Evolutionary conservation across 2,329 filamentous ascomycete species (phyloP), one percentile per base, ranked within the genome.

Genomic region (Stenocarpella maydis): DNA sequence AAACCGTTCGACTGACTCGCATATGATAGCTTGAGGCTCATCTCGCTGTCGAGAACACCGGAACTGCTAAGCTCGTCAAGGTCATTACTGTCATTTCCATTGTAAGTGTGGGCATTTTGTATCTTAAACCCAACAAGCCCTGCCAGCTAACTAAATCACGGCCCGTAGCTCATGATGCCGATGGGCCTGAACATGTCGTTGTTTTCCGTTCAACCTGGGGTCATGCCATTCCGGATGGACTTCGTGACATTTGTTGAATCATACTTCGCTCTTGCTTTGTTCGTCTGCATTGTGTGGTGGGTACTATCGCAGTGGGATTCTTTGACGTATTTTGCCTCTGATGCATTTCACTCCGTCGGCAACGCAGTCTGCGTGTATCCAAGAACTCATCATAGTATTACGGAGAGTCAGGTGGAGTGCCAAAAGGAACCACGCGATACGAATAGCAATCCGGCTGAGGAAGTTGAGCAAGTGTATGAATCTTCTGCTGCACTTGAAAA

Each of bases 201-300:
- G 14, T 66, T 66, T n/a, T 45, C 24, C 28, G 55, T 55, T 2
- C 50, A 52, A 3, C 64, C 39, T 10, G 64, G 39, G 2, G 50
- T 55, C 8, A 47, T 66, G 64, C 64, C 64, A 1, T 66, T 66
- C 31, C 24, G 15, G 2, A 66, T 66, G 64, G 37, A 47, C 26
- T 45, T 45, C 6, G 2, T 24, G 0, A 39, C 64, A 1, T 66
- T 66, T 6, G 39, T 66, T 3, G 28, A 19, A 34, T 66, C 64
- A 0, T 66, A 34, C 7, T 66, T 66, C 10, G 39, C 8, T 3
- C 41, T 66, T n/a, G 39, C 39, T 6, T 19, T 8, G 1, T n/a
- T 55, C 37, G 9, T 66, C 14, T 45, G 39, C 12, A 0, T 37
- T 3, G 39, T 55, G 1, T 66, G 64, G 64, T 4, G 28, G 4